A percentile compares a stretch with the other conserved stretches of the same genome.
Evolutionary conservation across 2,329 filamentous ascomycete genomes (phyloP).

Genomic region (Penicillium hordei): DNA sequence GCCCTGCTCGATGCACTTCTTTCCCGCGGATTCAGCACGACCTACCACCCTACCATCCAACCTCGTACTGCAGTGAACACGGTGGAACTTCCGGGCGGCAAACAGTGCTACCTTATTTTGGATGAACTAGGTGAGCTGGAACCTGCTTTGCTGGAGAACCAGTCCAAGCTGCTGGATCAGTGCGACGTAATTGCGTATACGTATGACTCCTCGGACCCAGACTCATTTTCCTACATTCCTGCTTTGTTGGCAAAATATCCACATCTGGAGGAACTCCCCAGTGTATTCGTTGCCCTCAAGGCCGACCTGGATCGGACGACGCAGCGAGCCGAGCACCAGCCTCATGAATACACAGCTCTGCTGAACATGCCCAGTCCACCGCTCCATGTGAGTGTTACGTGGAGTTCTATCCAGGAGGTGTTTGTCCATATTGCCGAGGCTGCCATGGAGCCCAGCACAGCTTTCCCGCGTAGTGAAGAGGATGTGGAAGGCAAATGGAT

Average conservation of each 20-base stretch:
- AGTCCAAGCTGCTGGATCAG: constrained; percentile 75
- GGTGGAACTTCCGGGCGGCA: constrained; percentile 91
- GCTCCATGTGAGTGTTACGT: constrained; percentile 90
- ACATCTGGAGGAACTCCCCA: constrained; percentile 82
- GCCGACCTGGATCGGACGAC: constrained; percentile 95
- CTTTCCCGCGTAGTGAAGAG: constrained; percentile 86
- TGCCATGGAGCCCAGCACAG: constrained; percentile 83
- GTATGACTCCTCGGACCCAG: constrained; percentile 95
- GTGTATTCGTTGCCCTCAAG: constrained; percentile 90
- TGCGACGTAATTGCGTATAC: constrained; percentile 94
- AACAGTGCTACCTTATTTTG: constrained; percentile 94
- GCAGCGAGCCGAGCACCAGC: constrained; percentile 87
- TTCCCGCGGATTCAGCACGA: constrained; percentile 76
- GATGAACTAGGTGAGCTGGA: constrained; percentile 96
- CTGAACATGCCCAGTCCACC: constrained; percentile 82
- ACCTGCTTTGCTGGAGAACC: constrained; percentile 89
- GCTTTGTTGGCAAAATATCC: constrained; percentile 75
- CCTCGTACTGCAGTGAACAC: constrained; percentile 92
- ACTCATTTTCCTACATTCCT: constrained; percentile 91
- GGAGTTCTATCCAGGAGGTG: constrained; percentile 89
- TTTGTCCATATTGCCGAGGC: constrained; percentile 91
- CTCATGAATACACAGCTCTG: constrained; percentile 82
- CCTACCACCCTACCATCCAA: constrained; percentile 93
- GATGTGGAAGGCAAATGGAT: constrained; percentile 75
- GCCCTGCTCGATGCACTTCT: constrained; percentile 88